A percentile compares a stretch with the other conserved stretches of the same genome.
Evolutionary conservation across 1,139 yeast species (phyloP).

Genomic region (Pichia norvegensis): DNA sequence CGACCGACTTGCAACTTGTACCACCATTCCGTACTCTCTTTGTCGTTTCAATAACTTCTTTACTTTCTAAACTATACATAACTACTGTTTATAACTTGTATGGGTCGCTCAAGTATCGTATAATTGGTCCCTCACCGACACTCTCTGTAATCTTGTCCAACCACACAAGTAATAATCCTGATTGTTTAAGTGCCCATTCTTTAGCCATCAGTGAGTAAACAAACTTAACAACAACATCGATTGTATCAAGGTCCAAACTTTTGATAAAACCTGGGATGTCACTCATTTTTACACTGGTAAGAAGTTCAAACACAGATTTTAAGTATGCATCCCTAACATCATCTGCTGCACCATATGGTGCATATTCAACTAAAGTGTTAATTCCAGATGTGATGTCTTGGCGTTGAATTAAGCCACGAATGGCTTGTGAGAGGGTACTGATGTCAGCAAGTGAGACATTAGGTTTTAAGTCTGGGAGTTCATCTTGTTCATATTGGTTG

Average conservation of each 20-base stretch:
- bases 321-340: constrained; percentile 44
- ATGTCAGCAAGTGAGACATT: constrained; percentile 40
- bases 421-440: constrained; percentile 45
- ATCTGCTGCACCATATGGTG: constrained; percentile 77
- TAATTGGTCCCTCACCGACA: constrained; percentile 84
- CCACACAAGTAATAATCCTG: constrained; percentile 84
- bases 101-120: constrained; percentile 69
- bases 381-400: constrained; percentile 71
- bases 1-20: no score
- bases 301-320: constrained; percentile 63
- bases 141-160: constrained; percentile 80
- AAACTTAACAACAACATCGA: constrained; percentile 75
- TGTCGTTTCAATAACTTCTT: no score
- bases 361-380: constrained; percentile 52
- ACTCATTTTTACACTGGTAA: constrained; percentile 65
- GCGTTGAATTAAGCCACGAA: constrained; percentile 56
- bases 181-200: constrained; percentile 73
- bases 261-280: constrained; percentile 61
- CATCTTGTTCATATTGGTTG: constrained; percentile 26
- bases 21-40: no score
- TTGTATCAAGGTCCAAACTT: constrained; percentile 53
- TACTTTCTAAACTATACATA: background rate
- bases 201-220: constrained; percentile 80
- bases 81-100: constrained; percentile 11
- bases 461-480: constrained; percentile 17